Evolutionary conservation across 2,329 filamentous ascomycete genomes (phyloP).

Genomic region (Diaporthe nobilis): DNA sequence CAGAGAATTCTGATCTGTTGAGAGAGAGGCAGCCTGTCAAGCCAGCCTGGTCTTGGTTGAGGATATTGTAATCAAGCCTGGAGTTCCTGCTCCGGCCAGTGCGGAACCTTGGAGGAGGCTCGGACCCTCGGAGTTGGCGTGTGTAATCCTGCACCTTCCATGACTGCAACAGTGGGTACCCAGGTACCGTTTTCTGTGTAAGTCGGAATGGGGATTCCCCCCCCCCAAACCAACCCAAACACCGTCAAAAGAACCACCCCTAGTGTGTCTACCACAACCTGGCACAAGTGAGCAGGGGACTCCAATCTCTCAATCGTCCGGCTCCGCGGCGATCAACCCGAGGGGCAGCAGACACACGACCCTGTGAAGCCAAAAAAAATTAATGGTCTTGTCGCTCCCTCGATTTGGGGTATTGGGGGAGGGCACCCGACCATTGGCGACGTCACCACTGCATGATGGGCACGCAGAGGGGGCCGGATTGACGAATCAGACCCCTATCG

Average conservation of each 20-base stretch:
- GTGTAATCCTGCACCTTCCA: neutral
- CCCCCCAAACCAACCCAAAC: neutral
- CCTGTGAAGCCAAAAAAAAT: slow-evolving; percentile 20
- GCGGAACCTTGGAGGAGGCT: slow-evolving; percentile 27
- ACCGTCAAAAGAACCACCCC: neutral
- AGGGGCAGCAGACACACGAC: neutral
- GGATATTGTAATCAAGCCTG: slow-evolving; percentile 10
- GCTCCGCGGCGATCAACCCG: slow-evolving; percentile 28
- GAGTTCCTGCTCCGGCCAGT: slow-evolving; percentile 5
- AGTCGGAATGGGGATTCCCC: neutral
- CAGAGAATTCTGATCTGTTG: neutral
- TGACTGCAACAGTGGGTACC: neutral
- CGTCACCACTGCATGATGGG: slow-evolving; percentile 30
- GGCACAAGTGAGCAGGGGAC: neutral
- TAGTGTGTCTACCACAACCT: slow-evolving; percentile 5
- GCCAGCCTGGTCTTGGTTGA: neutral
- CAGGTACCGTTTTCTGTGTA: neutral
- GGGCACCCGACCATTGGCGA: neutral
- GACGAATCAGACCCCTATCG: slow-evolving; percentile 28
- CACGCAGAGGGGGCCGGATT: slow-evolving; percentile 4
- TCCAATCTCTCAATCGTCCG: slow-evolving; percentile 10
- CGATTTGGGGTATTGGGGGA: slow-evolving; percentile 22
- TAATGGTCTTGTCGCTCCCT: neutral
- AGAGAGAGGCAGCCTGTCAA: slow-evolving; percentile 19
- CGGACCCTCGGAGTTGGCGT: slow-evolving; percentile 22